Evolutionary conservation across 306 rosid genomes (phyloP).

Genomic region (Vigna angularis): DNA sequence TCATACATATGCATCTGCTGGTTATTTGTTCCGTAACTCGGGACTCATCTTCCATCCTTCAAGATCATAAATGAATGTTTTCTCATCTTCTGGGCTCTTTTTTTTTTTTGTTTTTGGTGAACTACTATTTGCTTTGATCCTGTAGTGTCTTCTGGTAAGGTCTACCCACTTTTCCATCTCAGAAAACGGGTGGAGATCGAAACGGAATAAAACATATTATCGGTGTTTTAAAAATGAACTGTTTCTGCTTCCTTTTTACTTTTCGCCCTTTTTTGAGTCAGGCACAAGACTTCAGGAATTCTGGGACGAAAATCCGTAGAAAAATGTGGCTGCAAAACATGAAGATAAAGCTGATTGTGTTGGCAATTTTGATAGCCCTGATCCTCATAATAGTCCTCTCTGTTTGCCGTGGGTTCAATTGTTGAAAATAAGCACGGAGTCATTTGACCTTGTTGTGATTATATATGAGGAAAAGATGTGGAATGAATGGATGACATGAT

Average conservation of each 20-base stretch:
- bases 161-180: background rate
- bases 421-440: slow-evolving; percentile 61
- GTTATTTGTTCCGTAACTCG: background rate
- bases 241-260: slow-evolving; percentile 8
- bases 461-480: slow-evolving; percentile 52
- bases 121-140: background rate
- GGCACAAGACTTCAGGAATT: slow-evolving; percentile 91
- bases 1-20: background rate
- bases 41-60: slow-evolving; percentile 5
- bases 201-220: background rate
- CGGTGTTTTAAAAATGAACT: background rate
- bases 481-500: slow-evolving; percentile 46
- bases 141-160: slow-evolving; percentile 14
- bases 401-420: slow-evolving; percentile 83
- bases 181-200: background rate
- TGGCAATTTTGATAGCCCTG: slow-evolving; percentile 90
- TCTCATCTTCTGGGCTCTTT: background rate
- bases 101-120: background rate
- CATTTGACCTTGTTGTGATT: slow-evolving; percentile 52
- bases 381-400: slow-evolving; percentile 89
- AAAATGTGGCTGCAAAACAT: slow-evolving; percentile 99
- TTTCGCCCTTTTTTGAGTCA: slow-evolving; percentile 41
- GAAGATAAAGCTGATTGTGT: slow-evolving; percentile 95
- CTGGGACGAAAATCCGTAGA: slow-evolving; percentile 90
- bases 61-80: slow-evolving; percentile 12